Conservation (phyloP, 805 yeast genomes). For the Ogataea nakhonphanomensis region DNA sequence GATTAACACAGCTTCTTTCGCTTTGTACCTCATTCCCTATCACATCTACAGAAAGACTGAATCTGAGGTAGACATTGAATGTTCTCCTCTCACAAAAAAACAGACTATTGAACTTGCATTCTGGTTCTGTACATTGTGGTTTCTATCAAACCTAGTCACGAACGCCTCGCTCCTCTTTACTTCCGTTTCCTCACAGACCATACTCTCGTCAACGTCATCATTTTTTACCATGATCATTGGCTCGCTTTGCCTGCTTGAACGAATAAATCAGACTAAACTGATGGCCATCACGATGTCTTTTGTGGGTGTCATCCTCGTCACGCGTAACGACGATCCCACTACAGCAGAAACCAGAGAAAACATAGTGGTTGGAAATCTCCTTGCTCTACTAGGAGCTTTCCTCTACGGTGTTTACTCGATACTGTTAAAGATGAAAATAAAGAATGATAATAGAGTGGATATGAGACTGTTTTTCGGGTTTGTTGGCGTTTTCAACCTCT, state of each 20-base stretch:
- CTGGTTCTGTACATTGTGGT: slow-evolving; percentile 88
- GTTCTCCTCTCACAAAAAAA: slow-evolving; percentile 35
- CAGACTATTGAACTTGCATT: slow-evolving; percentile 75
- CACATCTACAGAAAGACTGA: slow-evolving; percentile 12
- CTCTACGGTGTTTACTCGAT: slow-evolving; percentile 91
- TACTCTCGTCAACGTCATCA: slow-evolving; percentile 85
- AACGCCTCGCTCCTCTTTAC: slow-evolving; percentile 87
- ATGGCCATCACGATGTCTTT: slow-evolving; percentile 69
- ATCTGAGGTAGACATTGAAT: neutral
- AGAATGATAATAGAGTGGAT: slow-evolving; percentile 71
- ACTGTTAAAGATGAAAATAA: slow-evolving; percentile 67
- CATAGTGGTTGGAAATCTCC: slow-evolving; percentile 61
- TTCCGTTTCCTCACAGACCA: slow-evolving; percentile 91
- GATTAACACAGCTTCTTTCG: slow-evolving; percentile 82
- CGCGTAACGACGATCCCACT: slow-evolving; percentile 55
- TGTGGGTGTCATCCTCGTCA: slow-evolving; percentile 75
- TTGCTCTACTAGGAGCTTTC: slow-evolving; percentile 84
- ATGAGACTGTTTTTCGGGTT: slow-evolving; percentile 91
- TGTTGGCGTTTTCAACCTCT: slow-evolving; percentile 80
- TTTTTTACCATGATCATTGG: slow-evolving; percentile 90
- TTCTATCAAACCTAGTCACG: slow-evolving; percentile 80
- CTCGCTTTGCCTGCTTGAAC: slow-evolving; percentile 65
- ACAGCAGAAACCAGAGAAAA: slow-evolving; percentile 24
- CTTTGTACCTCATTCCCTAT: slow-evolving; percentile 70
- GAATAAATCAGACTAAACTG: slow-evolving; percentile 59